Evolutionary conservation across 208 protist species (phyloP), one percentile per base, ranked within the genome.

Genomic region (Trypanosoma brucei): DNA sequence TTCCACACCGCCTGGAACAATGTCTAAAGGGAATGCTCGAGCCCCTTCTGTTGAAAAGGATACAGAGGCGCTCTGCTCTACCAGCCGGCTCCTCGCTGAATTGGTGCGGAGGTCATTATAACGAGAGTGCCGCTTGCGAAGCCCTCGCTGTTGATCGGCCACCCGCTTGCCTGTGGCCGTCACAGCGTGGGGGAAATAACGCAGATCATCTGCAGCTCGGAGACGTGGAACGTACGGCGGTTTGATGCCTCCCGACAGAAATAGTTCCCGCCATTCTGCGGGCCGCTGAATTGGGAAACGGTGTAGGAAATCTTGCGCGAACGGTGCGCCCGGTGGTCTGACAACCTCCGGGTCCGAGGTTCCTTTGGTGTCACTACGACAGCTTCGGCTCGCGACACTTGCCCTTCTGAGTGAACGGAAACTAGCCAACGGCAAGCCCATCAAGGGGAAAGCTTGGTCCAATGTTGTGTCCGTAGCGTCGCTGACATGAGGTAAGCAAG

Each of bases 151-250:
- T 48, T 91, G 85, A 70, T 83, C 79, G 66, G 85, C 76, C n/a
- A 79, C 75, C 52, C 76, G 88, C 30, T 83, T 59, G 0, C 88
- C 88, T 2, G 74, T 88, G 7, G 88, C 88, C 13, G 88, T 94
- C 33, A 93, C 80, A 0, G 89, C 89, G 13, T 60, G 37, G 9
- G 89, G 89, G 61, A 95, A 95, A 73, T 92, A 95, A 45, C 81
- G 76, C 50, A 95, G 62, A 71, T 95, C 89, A 55, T 95, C 89
- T n/a, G 64, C 53, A 1, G 86, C 76, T 59, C 79, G 79, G 42
- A 93, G 75, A 2, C 73, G 81, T 4, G 89, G 89, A 13, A 80
- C 40, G 72, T 88, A 95, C 30, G 75, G 62, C n/a, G 86, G 68
- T 34, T 52, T 61, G 6, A 95, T 74, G 14, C 62, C 49, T 7